Conservation (phyloP, 1,139 yeast species). For the Suhomyces anneliseae region DNA sequence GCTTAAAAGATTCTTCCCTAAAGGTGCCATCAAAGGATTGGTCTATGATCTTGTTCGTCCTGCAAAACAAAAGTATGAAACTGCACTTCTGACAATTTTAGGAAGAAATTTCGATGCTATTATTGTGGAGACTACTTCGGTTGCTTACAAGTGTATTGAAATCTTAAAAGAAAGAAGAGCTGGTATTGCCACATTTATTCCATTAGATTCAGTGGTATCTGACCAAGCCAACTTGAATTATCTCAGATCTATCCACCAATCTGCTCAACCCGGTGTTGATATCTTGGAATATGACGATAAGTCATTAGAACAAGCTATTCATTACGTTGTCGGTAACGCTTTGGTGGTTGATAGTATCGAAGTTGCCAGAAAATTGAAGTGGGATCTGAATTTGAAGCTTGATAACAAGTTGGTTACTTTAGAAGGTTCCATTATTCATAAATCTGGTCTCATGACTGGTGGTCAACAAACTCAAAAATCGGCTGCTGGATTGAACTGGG, state of each 20-base stretch:
- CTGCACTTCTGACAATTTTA: slow-evolving; percentile 75
- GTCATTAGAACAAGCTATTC: slow-evolving; percentile 70
- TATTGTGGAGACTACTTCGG: slow-evolving; percentile 71
- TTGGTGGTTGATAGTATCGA: slow-evolving; percentile 74
- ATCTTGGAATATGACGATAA: slow-evolving; percentile 68
- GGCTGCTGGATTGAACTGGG: slow-evolving; percentile 56
- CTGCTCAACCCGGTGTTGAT: slow-evolving; percentile 69
- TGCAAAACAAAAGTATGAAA: slow-evolving; percentile 68
- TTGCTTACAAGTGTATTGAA: slow-evolving; percentile 82
- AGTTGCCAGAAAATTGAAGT: slow-evolving; percentile 70
- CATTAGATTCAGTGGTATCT: slow-evolving; percentile 66
- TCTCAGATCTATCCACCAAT: slow-evolving; percentile 55
- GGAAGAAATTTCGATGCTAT: slow-evolving; percentile 83
- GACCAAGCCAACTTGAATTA: slow-evolving; percentile 60
- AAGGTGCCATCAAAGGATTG: slow-evolving; percentile 71
- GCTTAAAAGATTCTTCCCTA: slow-evolving; percentile 68
- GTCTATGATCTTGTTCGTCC: slow-evolving; percentile 82
- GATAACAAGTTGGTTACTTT: slow-evolving; percentile 73
- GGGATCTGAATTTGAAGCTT: slow-evolving; percentile 52
- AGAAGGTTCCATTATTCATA: slow-evolving; percentile 83
- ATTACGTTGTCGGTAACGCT: slow-evolving; percentile 77
- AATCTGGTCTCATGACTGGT: slow-evolving; percentile 91
- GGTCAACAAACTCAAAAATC: slow-evolving; percentile 53
- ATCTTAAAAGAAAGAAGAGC: slow-evolving; percentile 82
- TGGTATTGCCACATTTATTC: slow-evolving; percentile 86